phyloP scores from a whole-genome alignment of 2,329 filamentous ascomycete genomes.

The Zymoseptoria brevis region DNA sequence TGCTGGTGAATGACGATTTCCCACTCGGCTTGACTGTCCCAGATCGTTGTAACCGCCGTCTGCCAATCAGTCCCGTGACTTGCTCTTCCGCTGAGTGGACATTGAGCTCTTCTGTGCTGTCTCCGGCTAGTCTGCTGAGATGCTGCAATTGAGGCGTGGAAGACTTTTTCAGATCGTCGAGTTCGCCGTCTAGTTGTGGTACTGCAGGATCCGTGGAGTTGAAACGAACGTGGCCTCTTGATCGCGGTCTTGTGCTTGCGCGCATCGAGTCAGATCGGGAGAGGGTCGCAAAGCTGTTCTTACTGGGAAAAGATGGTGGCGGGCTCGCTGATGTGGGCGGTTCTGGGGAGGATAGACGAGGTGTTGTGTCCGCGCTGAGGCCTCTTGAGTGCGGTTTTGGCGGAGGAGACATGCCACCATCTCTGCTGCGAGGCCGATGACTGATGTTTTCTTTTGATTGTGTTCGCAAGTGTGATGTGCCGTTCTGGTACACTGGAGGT shows the following conservation, averaged over 20 bases:
- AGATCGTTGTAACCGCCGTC: constrained; percentile 67
- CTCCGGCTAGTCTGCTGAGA: constrained; percentile 67
- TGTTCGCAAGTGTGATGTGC: constrained; percentile 13
- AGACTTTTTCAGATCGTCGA: constrained; percentile 76
- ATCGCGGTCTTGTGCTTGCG: constrained; percentile 27
- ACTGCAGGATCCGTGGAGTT: constrained; percentile 20
- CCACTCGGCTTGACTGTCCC: constrained; percentile 49
- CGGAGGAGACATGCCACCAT: constrained; percentile 14
- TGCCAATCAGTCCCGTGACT: constrained; percentile 77
- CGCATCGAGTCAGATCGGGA: constrained; percentile 32
- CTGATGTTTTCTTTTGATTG: constrained; percentile 24
- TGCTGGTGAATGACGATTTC: constrained; percentile 52
- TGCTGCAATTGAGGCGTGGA: constrained; percentile 84
- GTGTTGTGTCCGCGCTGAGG: constrained; percentile 18
- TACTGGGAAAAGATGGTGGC: constrained; percentile 22
- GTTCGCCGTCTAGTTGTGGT: constrained; percentile 31
- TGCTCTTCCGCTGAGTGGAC: constrained; percentile 73
- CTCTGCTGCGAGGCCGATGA: constrained; percentile 12
- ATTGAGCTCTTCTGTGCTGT: constrained; percentile 71
- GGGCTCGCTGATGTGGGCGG: constrained; percentile 11
- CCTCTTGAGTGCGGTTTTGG: constrained; percentile 20
- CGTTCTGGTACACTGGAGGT: constrained; percentile 6
- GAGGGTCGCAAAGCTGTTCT: constrained; percentile 28
- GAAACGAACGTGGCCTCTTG: constrained; percentile 28
- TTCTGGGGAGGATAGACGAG: constrained; percentile 18